Base-by-base conservation (phyloP, 1,139 yeast genomes). In the Saccharomyces pastorianus region DNA sequence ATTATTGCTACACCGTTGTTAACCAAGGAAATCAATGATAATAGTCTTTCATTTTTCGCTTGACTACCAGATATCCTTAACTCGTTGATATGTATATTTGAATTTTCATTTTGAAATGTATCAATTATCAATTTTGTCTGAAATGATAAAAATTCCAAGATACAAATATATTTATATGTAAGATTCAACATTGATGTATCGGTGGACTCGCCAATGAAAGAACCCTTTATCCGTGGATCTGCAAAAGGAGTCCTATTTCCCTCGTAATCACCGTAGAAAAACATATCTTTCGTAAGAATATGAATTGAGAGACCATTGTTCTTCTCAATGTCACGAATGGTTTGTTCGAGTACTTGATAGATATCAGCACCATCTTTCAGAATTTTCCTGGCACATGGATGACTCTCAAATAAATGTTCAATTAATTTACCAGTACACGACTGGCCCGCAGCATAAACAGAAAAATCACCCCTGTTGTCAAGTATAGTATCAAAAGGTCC, bases 191-290 rank as follows among this genome's bases (percentile, higher is more conserved):
- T 54, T 14, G 66, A 64, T 6, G 52, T 64, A 55, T 64, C 76
- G 48, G 69, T 72, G 58, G 71, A 64, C 59, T 59, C 82, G 25
- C 82, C 83, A 8, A 80, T 73, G 42, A 71, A 66, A 57, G 74
- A 69, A 51, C 82, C 82, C 48, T 76, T 69, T 78, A 81, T 74
- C 8, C 65, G 50, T n/a, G 78, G 73, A 59, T 80, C 80, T 55
- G 75, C 77, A 58, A 70, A 76, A 0, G 85, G 85, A 11, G 81
- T 76, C 59, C 85, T 69, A 60, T 81, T 82, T 0, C 85, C 85
- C 56, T 72, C 72, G 23, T 78, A 73, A 60, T 81, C 84, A 0
- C 85, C 85, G 58, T 79, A 80, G 56, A 74, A 73, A 57, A 77
- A 73, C 64, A 72, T 73, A 52, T 75, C 62, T 51, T 66, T 71